Base-by-base conservation (phyloP, 2,329 filamentous ascomycete species). In the Colletotrichum liriopes region DNA sequence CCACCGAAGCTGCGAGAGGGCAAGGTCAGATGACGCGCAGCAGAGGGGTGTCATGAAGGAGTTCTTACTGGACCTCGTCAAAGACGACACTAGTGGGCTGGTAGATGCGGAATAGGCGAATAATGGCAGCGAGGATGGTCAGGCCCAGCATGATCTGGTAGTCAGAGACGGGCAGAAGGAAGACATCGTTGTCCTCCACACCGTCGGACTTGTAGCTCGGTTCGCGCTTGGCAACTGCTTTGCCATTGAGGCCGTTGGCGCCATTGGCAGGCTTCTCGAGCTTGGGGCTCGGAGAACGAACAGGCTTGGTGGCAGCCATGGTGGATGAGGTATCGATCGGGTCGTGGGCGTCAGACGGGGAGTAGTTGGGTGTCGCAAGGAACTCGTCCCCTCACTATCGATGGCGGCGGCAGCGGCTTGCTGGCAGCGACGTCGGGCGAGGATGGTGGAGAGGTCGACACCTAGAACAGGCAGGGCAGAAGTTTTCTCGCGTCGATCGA, bases 11-110 rank as follows among this genome's bases (percentile, higher is more conserved):
- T 98, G 79, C 75, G 3, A 74, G 35, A 60, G 8, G 37, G 52
- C 32, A 39, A 37, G 20, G 20, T 67, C 52, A 67, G 67, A 63
- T 47, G 35, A 65, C 54, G 23, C 20, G 23, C 20, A 41, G 2
- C n/a, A 43, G 9, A 52, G n/a, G n/a, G 32, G 18, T 65, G 67
- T 68, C 32, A 71, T n/a, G 6, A 32, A 37, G 9, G 32, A 29
- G 47, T 59, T 91, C 94, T 82, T 90, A 98, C 95, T 99, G 96
- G 82, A 99, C 96, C 86, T 99, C 96, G 83, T 99, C 96, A 82
- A 99, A 99, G 76, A 99, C 96, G 73, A 99, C 96, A 79, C 95
- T 98, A 79, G 91, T 93, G 68, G 96, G 96, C 82, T 98, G 94
- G 82, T 97, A 98, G 85, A 99, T 98, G 80, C 94, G 92, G 87